These are phyloP conservation scores for Eutrema salsugineum DNA, from an alignment of 441 rosid genomes.

Conservation along the genomic window DNA sequence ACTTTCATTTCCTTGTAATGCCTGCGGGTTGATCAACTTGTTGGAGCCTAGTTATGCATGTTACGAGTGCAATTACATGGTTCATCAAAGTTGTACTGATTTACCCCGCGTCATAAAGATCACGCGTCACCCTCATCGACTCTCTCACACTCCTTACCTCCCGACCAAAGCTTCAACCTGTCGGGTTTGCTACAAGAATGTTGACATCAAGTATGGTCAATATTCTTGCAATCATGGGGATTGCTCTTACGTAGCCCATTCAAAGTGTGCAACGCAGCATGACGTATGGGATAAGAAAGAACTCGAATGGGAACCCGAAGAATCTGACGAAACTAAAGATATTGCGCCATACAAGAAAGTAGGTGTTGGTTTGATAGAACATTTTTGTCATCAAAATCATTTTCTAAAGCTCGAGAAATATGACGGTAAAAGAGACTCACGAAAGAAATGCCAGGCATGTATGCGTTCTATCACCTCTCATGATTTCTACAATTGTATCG, in stretches of 20 bases:
- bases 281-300: background rate
- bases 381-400: background rate
- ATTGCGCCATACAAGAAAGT: background rate
- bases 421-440: background rate
- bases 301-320: background rate
- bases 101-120: no score
- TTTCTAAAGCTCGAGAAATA: background rate
- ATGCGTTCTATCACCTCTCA: background rate
- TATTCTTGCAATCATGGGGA: background rate
- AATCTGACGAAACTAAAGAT: background rate
- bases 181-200: background rate
- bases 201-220: background rate
- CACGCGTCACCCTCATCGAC: constrained; percentile 7
- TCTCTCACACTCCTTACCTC: background rate
- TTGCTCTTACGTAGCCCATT: constrained; percentile 1
- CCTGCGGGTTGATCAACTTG: background rate
- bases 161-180: background rate
- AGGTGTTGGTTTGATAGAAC: background rate
- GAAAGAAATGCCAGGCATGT: background rate
- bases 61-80: background rate
- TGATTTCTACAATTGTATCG: background rate
- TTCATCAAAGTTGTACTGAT: background rate
- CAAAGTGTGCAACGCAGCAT: background rate
- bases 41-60: background rate
- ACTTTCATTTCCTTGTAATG: background rate